Percentiles rank a stretch among this genome's conserved stretches.
Evolutionary conservation across 768 basidiomycete species (phyloP).

Genomic region (Boletus pseudopeckii): DNA sequence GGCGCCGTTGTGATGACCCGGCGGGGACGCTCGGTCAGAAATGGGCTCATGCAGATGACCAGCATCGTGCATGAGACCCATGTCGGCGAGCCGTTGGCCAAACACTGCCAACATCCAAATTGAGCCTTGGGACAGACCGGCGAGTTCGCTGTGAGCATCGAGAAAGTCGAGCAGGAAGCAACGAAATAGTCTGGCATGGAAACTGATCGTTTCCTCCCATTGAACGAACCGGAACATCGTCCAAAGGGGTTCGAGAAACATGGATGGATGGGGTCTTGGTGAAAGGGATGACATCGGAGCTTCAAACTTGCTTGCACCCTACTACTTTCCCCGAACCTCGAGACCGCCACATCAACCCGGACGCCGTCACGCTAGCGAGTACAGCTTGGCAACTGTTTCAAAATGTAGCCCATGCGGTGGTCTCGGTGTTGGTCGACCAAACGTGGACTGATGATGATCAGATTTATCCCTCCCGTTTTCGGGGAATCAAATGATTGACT

Average conservation of each 20-base stretch:
- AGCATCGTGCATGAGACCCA: neutral
- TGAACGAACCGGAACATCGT: neutral
- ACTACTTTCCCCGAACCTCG: neutral
- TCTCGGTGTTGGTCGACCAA: neutral
- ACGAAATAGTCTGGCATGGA: slow-evolving; percentile 14
- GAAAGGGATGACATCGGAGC: slow-evolving; percentile 7
- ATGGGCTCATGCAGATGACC: neutral
- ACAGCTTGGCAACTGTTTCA: too few species aligned
- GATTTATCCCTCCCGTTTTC: neutral
- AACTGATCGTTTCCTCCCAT: slow-evolving; percentile 14
- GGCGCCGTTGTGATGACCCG: neutral
- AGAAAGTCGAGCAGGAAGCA: slow-evolving; percentile 7
- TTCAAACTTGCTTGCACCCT: neutral
- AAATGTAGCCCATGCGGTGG: neutral
- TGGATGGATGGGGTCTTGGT: neutral
- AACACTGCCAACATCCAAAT: neutral
- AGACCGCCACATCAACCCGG: too few species aligned
- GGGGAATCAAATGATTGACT: too few species aligned
- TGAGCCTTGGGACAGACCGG: neutral
- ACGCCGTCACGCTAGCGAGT: neutral
- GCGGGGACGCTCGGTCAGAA: neutral
- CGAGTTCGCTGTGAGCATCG: neutral
- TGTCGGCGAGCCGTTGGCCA: neutral
- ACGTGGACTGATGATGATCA: neutral
- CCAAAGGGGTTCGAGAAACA: slow-evolving; percentile 1